Evolutionary conservation across 768 basidiomycete genomes (phyloP), one percentile per base, ranked within the genome.

Genomic region (Tulasnella sp.): DNA sequence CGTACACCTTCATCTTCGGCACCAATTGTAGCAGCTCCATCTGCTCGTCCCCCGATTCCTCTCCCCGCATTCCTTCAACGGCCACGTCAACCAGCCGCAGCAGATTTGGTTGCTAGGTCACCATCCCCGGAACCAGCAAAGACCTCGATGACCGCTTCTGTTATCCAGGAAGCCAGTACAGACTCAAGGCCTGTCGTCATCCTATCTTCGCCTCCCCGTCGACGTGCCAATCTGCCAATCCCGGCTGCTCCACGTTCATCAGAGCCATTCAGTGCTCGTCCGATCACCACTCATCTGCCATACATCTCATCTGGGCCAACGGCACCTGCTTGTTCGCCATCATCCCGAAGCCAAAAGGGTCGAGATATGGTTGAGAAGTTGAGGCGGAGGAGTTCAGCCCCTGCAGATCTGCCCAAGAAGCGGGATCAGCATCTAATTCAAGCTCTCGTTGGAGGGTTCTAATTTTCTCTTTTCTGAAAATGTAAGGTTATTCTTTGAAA

Each of bases 301-400:
- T 34, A 32, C 45, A 10, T 34, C 13, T 28, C 27, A 6, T 25
- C 45, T 15, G 33, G 16, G 32, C 28, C 37, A 24, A 40, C 37
- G 44, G n/a, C n/a, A n/a, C 35, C 47, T 13, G 47, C 35, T n/a
- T n/a, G n/a, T n/a, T 37, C 31, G 15, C 28, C 49, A 42, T 39
- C 41, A 42, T 42, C 49, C 10, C 37, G 49, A n/a, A 51, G 44
- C 31, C 49, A 51, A n/a, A 42, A 31, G 27, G 49, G 49, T 13
- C 24, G 41, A 31, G 49, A 51, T 25, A 51, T 51, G 49, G 49
- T 51, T 29, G 49, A 51, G 39, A 51, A 51, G 27, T 40, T 51
- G 24, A 27, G 49, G 20, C 37, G 49, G 24, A 51, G 49, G 39
- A 42, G 49, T 43, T 51, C 49, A 27, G 49, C 49, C 35, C 49